phyloP scores from a whole-genome alignment of 768 basidiomycete species.

The Mrakia blollopis region DNA sequence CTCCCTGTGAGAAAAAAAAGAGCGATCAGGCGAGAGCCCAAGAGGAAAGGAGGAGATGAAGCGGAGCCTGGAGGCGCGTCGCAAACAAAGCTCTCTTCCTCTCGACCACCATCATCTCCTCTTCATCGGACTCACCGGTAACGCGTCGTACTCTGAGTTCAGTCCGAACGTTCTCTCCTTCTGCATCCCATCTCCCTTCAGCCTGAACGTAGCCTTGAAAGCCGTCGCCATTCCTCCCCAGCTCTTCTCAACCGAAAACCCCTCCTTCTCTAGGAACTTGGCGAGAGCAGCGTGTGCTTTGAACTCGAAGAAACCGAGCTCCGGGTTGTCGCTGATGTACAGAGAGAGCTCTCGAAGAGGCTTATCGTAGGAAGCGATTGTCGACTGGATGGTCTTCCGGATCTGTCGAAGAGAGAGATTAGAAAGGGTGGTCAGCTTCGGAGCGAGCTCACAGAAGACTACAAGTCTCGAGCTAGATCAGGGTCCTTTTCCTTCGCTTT shows the following conservation, averaged over 20 bases:
- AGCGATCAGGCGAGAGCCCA: neutral
- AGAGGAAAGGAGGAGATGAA: no score
- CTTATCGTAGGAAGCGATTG: neutral
- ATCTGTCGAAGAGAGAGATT: neutral
- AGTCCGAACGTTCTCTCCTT: conserved; percentile 35
- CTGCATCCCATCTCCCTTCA: conserved; percentile 7
- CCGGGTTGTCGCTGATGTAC: conserved; percentile 28
- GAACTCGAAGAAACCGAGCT: conserved; percentile 15
- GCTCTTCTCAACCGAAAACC: conserved; percentile 7
- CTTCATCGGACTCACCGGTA: conserved; percentile 28
- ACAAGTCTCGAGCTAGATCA: no score
- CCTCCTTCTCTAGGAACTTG: conserved; percentile 10
- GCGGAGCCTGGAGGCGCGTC: neutral
- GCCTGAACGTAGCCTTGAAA: conserved; percentile 36
- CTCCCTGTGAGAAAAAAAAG: neutral
- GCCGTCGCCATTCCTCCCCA: conserved; percentile 33
- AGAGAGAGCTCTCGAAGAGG: conserved; percentile 9
- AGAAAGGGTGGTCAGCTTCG: neutral
- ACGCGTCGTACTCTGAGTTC: conserved; percentile 38
- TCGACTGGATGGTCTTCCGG: conserved; percentile 4
- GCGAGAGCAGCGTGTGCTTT: conserved; percentile 21
- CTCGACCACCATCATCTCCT: no score
- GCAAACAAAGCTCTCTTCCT: no score
- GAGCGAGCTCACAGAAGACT: no score
- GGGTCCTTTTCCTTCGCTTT: no score